Evolutionary conservation across 495 filamentous ascomycete species (phyloP).

Genomic region (Evernia prunastri): DNA sequence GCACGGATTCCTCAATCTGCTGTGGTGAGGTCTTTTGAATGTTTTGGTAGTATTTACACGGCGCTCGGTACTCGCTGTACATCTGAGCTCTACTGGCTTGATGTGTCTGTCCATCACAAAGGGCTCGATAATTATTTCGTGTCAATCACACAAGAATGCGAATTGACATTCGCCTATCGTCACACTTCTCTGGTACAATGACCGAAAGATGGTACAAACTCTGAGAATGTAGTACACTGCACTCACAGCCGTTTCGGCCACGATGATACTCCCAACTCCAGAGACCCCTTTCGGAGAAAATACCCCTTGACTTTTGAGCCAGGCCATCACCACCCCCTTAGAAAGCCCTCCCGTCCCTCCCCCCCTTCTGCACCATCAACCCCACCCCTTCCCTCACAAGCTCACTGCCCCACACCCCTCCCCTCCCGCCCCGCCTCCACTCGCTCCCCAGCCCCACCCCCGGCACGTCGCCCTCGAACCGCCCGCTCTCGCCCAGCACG

Average conservation of each 20-base stretch:
- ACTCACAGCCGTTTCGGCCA: neutral
- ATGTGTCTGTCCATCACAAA: neutral
- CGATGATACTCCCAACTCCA: neutral
- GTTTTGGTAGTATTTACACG: neutral
- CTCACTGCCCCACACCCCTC: slow-evolving; percentile 45
- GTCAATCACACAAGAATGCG: neutral
- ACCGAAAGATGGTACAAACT: neutral
- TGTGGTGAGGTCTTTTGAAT: neutral
- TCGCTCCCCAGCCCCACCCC: slow-evolving; percentile 48
- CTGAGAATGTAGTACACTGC: neutral
- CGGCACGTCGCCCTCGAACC: slow-evolving; percentile 57
- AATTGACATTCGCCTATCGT: neutral
- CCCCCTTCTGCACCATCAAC: slow-evolving; percentile 37
- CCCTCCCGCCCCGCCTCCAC: slow-evolving; percentile 50
- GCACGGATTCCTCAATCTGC: neutral
- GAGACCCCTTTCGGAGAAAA: neutral
- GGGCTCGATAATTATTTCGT: neutral
- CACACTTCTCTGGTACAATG: neutral
- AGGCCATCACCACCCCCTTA: neutral
- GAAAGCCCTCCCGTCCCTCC: slow-evolving; percentile 27
- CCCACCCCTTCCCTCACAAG: slow-evolving; percentile 29
- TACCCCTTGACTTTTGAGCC: neutral
- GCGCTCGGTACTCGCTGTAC: neutral
- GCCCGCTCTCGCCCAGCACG: slow-evolving; percentile 71
- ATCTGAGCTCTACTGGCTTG: neutral